Evolutionary conservation across 164 flowering plant genomes (phyloP).

Genomic region (Tinospora cordifolia): DNA sequence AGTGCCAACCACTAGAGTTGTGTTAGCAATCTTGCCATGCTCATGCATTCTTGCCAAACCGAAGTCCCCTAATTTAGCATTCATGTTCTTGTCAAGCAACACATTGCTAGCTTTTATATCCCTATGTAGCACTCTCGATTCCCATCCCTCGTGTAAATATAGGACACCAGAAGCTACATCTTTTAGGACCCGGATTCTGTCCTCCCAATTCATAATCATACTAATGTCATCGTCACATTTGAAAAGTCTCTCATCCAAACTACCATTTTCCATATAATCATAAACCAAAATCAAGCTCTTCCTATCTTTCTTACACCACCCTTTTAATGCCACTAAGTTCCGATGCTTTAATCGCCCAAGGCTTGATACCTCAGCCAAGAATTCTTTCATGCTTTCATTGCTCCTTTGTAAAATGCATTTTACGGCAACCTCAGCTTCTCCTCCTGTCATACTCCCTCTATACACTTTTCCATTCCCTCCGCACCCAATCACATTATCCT

Average conservation of each 20-base stretch:
- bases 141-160: slow-evolving; percentile 50
- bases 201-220: slow-evolving; percentile 26
- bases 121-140: slow-evolving; percentile 37
- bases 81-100: slow-evolving; percentile 40
- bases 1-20: slow-evolving; percentile 40
- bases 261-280: slow-evolving; percentile 47
- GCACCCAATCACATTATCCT: slow-evolving; percentile 29
- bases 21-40: slow-evolving; percentile 22
- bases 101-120: slow-evolving; percentile 54
- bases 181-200: slow-evolving; percentile 27
- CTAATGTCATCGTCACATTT: slow-evolving; percentile 19
- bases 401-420: slow-evolving; percentile 29
- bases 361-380: slow-evolving; percentile 43
- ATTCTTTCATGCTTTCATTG: slow-evolving; percentile 29
- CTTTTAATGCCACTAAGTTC: slow-evolving; percentile 38
- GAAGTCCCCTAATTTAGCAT: slow-evolving; percentile 40
- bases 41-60: slow-evolving; percentile 39
- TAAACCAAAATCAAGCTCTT: slow-evolving; percentile 32
- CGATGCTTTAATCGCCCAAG: slow-evolving; percentile 45
- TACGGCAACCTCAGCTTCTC: slow-evolving; percentile 34
- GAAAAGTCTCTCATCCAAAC: slow-evolving; percentile 38
- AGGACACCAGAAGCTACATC: slow-evolving; percentile 37
- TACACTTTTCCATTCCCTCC: slow-evolving; percentile 47
- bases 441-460: slow-evolving; percentile 29
- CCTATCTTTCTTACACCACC: slow-evolving; percentile 39